Conservation (phyloP, 805 yeast genomes). For the Candida lessepsii region DNA sequence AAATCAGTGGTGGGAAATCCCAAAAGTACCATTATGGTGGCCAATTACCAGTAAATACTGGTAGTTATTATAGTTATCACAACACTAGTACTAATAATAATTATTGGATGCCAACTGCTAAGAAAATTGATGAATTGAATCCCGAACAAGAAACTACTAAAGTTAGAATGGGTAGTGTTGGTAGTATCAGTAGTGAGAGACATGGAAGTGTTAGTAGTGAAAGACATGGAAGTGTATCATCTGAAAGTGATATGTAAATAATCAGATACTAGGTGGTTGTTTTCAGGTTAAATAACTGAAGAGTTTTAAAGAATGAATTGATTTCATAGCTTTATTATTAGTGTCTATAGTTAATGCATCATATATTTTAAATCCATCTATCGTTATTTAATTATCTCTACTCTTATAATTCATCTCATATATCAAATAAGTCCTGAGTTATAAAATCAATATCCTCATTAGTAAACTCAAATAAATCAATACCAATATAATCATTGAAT, state of each 20-base stretch:
- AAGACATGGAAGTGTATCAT: background rate
- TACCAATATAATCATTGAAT: conserved; percentile 19
- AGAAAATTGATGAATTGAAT: conserved; percentile 2
- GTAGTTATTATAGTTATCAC: conserved; percentile 37
- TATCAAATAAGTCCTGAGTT: conserved; percentile 10
- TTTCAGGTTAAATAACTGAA: no score
- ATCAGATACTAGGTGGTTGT: no score
- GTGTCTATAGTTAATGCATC: no score
- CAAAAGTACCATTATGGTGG: conserved; percentile 28
- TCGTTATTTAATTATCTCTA: no score
- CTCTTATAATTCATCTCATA: no score
- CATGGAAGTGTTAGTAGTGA: conserved; percentile 5
- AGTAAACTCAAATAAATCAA: conserved; percentile 15
- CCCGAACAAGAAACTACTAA: conserved; percentile 3
- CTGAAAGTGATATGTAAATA: background rate
- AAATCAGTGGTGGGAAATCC: conserved; percentile 35
- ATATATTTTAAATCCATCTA: no score
- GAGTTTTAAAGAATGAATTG: no score
- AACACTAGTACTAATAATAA: conserved; percentile 36
- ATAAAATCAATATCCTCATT: conserved; percentile 21
- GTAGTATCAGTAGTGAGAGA: conserved; percentile 9
- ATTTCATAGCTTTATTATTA: no score
- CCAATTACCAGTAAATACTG: conserved; percentile 35
- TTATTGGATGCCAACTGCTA: conserved; percentile 34
- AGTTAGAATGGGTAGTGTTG: conserved; percentile 14